phyloP scores from a whole-genome alignment of 352 stramenopile genomes.

The Saprolegnia diclina region DNA sequence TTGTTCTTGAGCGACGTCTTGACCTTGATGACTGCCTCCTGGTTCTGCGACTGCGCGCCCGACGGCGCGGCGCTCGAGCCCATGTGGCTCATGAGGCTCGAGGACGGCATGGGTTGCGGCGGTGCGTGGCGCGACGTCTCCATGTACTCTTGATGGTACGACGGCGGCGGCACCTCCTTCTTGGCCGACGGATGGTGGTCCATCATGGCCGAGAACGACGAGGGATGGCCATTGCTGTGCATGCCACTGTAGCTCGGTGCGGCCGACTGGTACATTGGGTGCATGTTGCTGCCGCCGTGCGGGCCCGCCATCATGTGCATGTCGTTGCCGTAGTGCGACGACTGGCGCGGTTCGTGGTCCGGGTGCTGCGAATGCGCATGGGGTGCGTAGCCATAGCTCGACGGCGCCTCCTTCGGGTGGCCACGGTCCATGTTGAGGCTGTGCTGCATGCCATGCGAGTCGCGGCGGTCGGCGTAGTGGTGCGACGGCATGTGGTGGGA shows the following conservation, averaged over 20 bases:
- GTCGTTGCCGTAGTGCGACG: conserved; percentile 20
- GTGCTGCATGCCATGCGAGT: neutral
- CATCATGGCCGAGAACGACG: conserved; percentile 50
- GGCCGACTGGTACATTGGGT: conserved; percentile 32
- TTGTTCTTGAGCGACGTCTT: conserved; percentile 82
- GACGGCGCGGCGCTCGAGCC: neutral
- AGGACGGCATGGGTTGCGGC: conserved; percentile 22
- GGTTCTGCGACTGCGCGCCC: conserved; percentile 33
- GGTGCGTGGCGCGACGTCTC: conserved; percentile 27
- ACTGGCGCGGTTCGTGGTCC: conserved; percentile 20
- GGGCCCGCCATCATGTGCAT: conserved; percentile 26
- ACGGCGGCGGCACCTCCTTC: conserved; percentile 33
- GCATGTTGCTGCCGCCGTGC: conserved; percentile 30
- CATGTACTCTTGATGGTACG: conserved; percentile 32
- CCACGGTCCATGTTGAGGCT: neutral
- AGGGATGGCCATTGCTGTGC: conserved; percentile 26
- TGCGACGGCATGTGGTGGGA: conserved; percentile 4
- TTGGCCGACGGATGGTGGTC: conserved; percentile 35
- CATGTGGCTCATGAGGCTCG: neutral
- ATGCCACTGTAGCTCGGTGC: conserved; percentile 25
- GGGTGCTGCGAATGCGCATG: conserved; percentile 18
- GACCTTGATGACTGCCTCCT: conserved; percentile 84
- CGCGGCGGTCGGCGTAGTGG: conserved; percentile 17
- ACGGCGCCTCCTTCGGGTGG: neutral
- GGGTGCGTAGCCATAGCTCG: conserved; percentile 14